A percentile compares a stretch with the other conserved stretches of the same genome.
Evolutionary conservation across 345 rosid genomes (phyloP).

Genomic region (Salix koriyanagi): DNA sequence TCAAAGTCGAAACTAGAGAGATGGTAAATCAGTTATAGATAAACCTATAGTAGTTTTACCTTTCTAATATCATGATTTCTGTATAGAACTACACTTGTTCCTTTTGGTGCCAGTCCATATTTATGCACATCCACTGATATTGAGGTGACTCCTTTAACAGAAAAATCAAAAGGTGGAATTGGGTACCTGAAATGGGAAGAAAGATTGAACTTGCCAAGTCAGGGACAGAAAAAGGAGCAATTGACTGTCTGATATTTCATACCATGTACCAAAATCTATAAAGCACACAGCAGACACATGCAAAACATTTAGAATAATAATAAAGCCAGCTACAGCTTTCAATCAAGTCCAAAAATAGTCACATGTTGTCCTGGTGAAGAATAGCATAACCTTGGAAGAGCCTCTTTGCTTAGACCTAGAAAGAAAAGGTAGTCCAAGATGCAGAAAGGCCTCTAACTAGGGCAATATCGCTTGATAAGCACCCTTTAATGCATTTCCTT

Average conservation of each 20-base stretch:
- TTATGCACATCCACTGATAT: slow-evolving; percentile 88
- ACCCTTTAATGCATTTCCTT: neutral
- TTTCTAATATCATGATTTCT: slow-evolving; percentile 93
- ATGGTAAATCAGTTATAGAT: neutral
- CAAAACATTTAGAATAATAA: neutral
- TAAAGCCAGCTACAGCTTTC: neutral
- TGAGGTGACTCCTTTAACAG: slow-evolving; percentile 85
- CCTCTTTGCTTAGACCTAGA: neutral
- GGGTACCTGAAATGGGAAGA: slow-evolving; percentile 51
- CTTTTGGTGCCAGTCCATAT: slow-evolving; percentile 95
- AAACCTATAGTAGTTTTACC: slow-evolving; percentile 32
- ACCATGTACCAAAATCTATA: neutral
- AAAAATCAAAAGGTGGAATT: slow-evolving; percentile 82
- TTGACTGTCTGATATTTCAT: neutral
- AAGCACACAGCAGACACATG: neutral
- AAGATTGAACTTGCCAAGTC: neutral
- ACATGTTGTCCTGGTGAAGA: neutral
- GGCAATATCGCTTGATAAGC: neutral
- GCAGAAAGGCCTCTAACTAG: neutral
- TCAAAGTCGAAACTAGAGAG: neutral
- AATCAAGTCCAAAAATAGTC: neutral
- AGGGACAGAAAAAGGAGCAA: neutral
- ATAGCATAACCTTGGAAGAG: neutral
- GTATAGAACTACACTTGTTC: slow-evolving; percentile 88
- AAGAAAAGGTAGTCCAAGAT: neutral